A percentile compares a stretch with the other conserved stretches of the same genome.
Evolutionary conservation across 305 asterid species (phyloP).

Genomic region (Petunia hybrid): DNA sequence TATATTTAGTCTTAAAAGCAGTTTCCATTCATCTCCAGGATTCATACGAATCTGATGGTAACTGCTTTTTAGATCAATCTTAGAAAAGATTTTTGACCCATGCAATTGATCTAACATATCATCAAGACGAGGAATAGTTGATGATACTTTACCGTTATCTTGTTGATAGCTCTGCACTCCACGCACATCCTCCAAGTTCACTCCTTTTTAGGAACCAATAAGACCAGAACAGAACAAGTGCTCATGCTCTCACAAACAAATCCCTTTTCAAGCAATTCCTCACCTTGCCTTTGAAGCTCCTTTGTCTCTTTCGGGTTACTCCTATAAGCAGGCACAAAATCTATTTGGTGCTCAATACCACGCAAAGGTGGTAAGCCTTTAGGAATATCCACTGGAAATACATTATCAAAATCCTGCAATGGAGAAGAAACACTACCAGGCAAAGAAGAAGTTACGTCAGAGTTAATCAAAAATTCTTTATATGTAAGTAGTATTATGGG

Average conservation of each 20-base stretch:
- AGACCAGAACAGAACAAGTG: not conserved
- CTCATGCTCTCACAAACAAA: slow-evolving; percentile 6
- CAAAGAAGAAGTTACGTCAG: not conserved
- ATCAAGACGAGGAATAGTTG: not conserved
- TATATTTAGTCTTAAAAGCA: too few species aligned
- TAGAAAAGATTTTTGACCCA: too few species aligned
- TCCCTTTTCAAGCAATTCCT: not conserved
- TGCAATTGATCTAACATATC: not conserved
- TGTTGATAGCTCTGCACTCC: not conserved
- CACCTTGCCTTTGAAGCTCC: not conserved
- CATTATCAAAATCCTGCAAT: not conserved
- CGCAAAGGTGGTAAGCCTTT: not conserved
- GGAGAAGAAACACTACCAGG: not conserved
- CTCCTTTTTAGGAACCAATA: not conserved
- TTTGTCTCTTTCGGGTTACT: not conserved
- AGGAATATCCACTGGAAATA: not conserved
- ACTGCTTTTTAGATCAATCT: too few species aligned
- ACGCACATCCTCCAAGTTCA: not conserved
- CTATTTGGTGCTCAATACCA: not conserved
- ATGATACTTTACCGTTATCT: not conserved
- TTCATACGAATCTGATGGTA: too few species aligned
- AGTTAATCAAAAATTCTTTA: not conserved
- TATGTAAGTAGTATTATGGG: not conserved
- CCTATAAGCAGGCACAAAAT: not conserved
- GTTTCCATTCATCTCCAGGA: too few species aligned